Base-by-base conservation (phyloP, 177 flowering plant species). In the Tripterygium wilfordii region DNA sequence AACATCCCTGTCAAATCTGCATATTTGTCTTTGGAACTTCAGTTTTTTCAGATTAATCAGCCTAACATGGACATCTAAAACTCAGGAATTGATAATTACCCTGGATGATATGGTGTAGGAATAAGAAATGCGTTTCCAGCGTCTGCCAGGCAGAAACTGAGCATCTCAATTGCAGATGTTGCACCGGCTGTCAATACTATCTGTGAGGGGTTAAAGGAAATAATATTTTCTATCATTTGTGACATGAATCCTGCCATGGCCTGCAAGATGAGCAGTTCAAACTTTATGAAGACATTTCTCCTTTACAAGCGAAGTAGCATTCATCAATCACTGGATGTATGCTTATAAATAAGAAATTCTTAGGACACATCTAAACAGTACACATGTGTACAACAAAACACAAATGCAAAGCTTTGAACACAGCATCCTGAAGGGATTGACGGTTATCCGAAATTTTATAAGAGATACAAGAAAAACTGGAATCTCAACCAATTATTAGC, bases 51-150 rank as follows among this genome's bases (percentile, higher is more conserved):
- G 12, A 10, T 43, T 12, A 16, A 35, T 12, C 2, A 5, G 20
- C 26, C 43, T 47, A 40, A 53, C 35, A 37, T 3, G 14, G 4
- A 43, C 13, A 39, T 19, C 7, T 9, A n/a, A 29, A 38, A 27
- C 2, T 6, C 4, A 22, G 40, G 23, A 37, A 31, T n/a, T 5
- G 32, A 23, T 15, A 39, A 29, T 75, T 81, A 94, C 97, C 83
- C 71, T 8, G 97, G 99, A 50, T 67, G 65, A 69, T 79, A 84
- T 18, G 99, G 99, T 5, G 99, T 73, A 21, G 99, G 99, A 57
- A 94, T 84, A 50, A 94, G 95, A 63, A 94, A 87, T 49, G 96
- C 99, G 72, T 89, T 89, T 62, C 99, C 97, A 26, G 79, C 43
- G 59, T 94, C 99, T 38, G 97, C 99, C 25, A 94, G 63, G 72